These are phyloP conservation scores for Phytopythium boreale DNA, from an alignment of 352 stramenopile species.

Conservation along the genomic window DNA sequence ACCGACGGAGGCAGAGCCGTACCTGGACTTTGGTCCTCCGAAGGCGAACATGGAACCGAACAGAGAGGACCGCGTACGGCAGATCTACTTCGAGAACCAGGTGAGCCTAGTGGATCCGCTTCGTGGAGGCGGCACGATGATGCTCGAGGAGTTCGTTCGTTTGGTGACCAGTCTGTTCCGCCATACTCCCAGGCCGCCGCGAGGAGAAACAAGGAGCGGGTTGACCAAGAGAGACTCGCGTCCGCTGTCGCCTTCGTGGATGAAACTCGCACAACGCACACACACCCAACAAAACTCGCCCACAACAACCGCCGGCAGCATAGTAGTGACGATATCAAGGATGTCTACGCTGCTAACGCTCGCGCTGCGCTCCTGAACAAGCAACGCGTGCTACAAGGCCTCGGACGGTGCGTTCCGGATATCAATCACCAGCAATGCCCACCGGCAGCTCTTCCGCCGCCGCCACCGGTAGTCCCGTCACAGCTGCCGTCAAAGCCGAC, in stretches of 20 bases:
- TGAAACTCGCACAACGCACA: not conserved
- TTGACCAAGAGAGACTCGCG: conserved; percentile 34
- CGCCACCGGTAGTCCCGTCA: not conserved
- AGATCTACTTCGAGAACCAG: conserved; percentile 71
- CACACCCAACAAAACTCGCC: not conserved
- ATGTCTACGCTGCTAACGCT: conserved; percentile 11
- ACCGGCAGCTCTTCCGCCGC: not conserved
- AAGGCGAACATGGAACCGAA: not conserved
- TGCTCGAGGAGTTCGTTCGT: not conserved
- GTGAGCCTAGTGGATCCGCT: conserved; percentile 3
- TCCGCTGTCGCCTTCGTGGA: conserved; percentile 23
- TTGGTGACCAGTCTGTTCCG: not conserved
- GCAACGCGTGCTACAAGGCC: conserved; percentile 19
- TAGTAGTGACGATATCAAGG: not conserved
- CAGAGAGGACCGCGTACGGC: conserved; percentile 15
- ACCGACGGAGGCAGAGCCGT: not conserved
- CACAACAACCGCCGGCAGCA: not conserved
- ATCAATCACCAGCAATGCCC: not conserved
- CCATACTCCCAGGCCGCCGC: conserved; percentile 35
- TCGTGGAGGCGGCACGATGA: not conserved
- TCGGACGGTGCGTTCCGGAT: not conserved
- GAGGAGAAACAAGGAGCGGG: conserved; percentile 46
- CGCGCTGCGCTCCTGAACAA: conserved; percentile 25
- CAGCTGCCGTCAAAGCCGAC: not conserved
- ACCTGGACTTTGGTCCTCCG: not conserved